Conservation (phyloP, 306 rosid genomes). For the Citrullus colocynthis region DNA sequence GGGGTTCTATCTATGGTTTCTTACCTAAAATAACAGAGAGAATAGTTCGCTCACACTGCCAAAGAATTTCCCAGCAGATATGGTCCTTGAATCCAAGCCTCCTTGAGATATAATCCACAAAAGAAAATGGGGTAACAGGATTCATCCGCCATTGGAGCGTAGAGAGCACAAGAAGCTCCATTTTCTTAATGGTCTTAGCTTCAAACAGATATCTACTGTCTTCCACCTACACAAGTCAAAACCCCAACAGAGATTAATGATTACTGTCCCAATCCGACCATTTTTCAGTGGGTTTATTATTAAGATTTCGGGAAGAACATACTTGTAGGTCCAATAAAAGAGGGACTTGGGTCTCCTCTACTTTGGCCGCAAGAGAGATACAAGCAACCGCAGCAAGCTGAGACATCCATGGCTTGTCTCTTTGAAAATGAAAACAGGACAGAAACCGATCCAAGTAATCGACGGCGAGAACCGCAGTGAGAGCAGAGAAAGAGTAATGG, state of each 20-base stretch:
- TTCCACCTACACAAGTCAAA: conserved; percentile 43
- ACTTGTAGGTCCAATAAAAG: conserved; percentile 65
- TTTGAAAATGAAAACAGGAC: conserved; percentile 23
- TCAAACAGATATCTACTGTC: conserved; percentile 51
- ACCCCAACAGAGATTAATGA: background rate
- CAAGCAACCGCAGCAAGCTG: conserved; percentile 75
- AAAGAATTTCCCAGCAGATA: conserved; percentile 50
- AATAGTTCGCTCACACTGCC: conserved; percentile 39
- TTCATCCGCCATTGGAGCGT: conserved; percentile 89
- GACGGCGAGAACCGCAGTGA: conserved; percentile 66
- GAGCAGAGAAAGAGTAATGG: conserved; percentile 57
- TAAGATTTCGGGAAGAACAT: conserved; percentile 7
- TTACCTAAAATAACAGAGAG: conserved; percentile 50
- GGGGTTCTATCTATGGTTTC: background rate
- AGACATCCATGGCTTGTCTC: conserved; percentile 75
- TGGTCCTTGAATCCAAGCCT: conserved; percentile 54
- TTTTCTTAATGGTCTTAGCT: conserved; percentile 58
- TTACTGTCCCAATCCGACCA: background rate
- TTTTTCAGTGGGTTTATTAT: background rate
- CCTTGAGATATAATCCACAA: conserved; percentile 50
- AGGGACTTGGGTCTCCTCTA: conserved; percentile 82
- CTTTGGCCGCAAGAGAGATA: conserved; percentile 82
- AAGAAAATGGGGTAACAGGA: conserved; percentile 65
- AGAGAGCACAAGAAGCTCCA: conserved; percentile 90
- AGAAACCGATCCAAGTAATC: conserved; percentile 69